Percentiles rank a stretch among this genome's conserved stretches.
These are phyloP conservation scores for Amauroascus niger DNA, from an alignment of 2,329 filamentous ascomycete species.

Conservation along the genomic window DNA sequence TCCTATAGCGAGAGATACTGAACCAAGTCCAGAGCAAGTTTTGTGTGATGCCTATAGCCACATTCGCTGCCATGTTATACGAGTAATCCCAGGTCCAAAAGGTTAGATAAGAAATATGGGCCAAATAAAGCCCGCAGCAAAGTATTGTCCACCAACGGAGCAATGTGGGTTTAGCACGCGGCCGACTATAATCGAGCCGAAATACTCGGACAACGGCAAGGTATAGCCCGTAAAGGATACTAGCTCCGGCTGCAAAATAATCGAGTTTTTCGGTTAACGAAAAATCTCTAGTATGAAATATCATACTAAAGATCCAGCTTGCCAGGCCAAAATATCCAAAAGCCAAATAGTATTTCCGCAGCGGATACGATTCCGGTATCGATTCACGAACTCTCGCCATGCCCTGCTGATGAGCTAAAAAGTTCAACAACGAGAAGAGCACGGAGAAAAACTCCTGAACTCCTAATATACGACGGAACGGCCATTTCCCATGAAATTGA, in stretches of 20 bases:
- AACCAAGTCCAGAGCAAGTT: conserved; percentile 83
- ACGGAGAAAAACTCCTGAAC: conserved; percentile 94
- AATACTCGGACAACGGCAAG: conserved; percentile 75
- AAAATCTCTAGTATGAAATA: conserved; percentile 91
- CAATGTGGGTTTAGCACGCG: conserved; percentile 43
- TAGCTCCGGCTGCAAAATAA: conserved; percentile 87
- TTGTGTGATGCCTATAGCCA: conserved; percentile 66
- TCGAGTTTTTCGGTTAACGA: conserved; percentile 80
- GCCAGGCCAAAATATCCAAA: conserved; percentile 73
- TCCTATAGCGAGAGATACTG: conserved; percentile 62
- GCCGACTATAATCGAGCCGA: conserved; percentile 56
- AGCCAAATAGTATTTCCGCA: conserved; percentile 68
- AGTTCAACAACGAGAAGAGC: conserved; percentile 85
- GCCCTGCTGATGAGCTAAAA: conserved; percentile 72
- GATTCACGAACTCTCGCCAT: conserved; percentile 58
- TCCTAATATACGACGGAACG: conserved; percentile 79
- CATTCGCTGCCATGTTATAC: conserved; percentile 96
- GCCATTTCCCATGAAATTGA: conserved; percentile 99
- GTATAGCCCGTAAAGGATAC: conserved; percentile 83
- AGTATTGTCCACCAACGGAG: conserved; percentile 65
- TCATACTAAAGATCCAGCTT: conserved; percentile 77
- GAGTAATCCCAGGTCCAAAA: conserved; percentile 87
- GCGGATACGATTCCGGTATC: conserved; percentile 62
- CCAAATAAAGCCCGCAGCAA: conserved; percentile 60
- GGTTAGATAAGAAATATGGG: conserved; percentile 75